Evolutionary conservation across 768 basidiomycete species (phyloP), one percentile per base, ranked within the genome.

Genomic region (Panellus pusillus): DNA sequence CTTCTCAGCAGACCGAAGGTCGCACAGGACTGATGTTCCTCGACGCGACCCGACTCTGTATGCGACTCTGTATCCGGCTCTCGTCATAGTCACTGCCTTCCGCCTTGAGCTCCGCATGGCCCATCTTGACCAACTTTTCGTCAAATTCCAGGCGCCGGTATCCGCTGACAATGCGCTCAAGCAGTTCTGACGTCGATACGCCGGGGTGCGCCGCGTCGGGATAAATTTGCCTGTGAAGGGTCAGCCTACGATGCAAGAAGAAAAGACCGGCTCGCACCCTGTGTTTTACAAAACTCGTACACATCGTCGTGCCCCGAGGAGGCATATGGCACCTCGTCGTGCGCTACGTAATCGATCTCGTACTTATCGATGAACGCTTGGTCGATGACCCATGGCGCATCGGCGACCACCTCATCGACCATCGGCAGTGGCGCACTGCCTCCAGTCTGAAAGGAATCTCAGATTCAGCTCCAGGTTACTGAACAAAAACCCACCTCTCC

Each of bases 151-250:
- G 79, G 41, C 82, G 83, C 20, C 93, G 80, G 70, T 98, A 98
- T 14, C 89, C 86, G 14, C 81, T 78, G 15, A 98, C 91, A 64
- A 98, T 94, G 20, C 97, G 87, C 66, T 93, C 92, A 35, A 99
- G 80, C 17, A 98, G 79, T 35, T 91, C 88, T 0, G 94, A 96
- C 0, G 97, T 99, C 9, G 94, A 97, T 9, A 98, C 83, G 9
- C 93, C 93, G 93, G 93, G 4, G 97, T 98, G 47, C 96, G 87
- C 13, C 93, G 83, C 2, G 96, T 99, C 0, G 97, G 96, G 39
- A 98, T 77, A 70, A 99, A 98, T 74, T 89, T 89, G 43, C 96
- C 96, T 95, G 60, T 27, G 19, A 19, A 45, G 20, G 41, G 45
- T 31, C 18, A 18, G 18, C 32, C 2, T 12, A 15, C 29, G 18